These are phyloP conservation scores for Lophiostoma macrostomum DNA, from an alignment of 495 filamentous ascomycete genomes.

Conservation along the genomic window DNA sequence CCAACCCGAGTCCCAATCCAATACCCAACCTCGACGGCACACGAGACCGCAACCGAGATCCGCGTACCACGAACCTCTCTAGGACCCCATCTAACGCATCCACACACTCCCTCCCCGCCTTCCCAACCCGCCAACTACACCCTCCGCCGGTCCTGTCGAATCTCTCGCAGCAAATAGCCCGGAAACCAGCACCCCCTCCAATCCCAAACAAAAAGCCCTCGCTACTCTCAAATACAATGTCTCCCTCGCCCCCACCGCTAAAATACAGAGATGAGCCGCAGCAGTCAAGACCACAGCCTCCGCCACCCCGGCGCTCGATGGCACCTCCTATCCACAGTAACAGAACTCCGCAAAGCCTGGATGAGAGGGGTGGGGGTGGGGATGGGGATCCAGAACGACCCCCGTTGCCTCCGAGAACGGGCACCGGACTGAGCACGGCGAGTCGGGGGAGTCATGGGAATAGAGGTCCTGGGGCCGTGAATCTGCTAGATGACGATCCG, in stretches of 20 bases:
- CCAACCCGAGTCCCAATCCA: constrained; percentile 1
- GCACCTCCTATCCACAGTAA: background rate
- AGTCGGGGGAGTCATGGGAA: constrained; percentile 13
- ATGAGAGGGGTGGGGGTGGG: constrained; percentile 9
- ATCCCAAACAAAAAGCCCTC: constrained; percentile 41
- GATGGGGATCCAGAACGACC: too few species aligned
- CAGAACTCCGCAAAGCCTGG: background rate
- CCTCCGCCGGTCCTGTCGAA: constrained; percentile 9
- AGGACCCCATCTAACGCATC: constrained; percentile 9
- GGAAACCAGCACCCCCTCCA: constrained; percentile 44
- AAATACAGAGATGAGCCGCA: constrained; percentile 11
- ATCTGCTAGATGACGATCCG: constrained; percentile 31
- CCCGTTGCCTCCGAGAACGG: constrained; percentile 34
- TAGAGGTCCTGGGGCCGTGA: background rate
- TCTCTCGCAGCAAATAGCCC: constrained; percentile 18
- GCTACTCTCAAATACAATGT: constrained; percentile 30
- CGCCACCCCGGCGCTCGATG: constrained; percentile 23
- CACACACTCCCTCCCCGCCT: constrained; percentile 14
- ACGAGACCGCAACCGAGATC: too few species aligned
- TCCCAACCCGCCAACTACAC: constrained; percentile 3
- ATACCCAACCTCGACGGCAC: constrained; percentile 14
- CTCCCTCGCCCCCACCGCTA: constrained; percentile 21
- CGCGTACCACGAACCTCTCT: background rate
- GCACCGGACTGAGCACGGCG: constrained; percentile 17
- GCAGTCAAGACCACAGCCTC: constrained; percentile 10